A percentile compares a stretch with the other conserved stretches of the same genome.
phyloP scores from a whole-genome alignment of 2,329 filamentous ascomycete genomes.

The Colletotrichum horii region DNA sequence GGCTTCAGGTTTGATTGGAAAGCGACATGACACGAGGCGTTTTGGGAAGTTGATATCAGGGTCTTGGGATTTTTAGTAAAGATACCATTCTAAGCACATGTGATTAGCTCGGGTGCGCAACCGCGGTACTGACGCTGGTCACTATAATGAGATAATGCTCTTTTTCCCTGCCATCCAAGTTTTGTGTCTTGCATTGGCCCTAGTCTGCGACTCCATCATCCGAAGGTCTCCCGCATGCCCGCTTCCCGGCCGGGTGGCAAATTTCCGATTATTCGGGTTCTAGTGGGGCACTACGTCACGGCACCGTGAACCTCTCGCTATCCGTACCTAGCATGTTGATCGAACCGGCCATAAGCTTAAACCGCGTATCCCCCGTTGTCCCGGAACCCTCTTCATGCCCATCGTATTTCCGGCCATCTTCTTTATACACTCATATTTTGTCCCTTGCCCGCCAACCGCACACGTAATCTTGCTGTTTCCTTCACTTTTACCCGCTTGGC shows the following conservation, averaged over 20 bases:
- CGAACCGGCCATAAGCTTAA: conserved; percentile 1
- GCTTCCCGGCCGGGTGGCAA: background rate
- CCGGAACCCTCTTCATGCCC: background rate
- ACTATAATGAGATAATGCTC: conserved; percentile 10
- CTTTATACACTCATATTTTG: background rate
- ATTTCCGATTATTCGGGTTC: background rate
- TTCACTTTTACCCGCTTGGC: background rate
- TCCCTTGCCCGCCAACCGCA: background rate
- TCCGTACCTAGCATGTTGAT: background rate
- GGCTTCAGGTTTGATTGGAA: background rate
- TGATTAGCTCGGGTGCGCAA: background rate
- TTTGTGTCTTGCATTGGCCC: background rate
- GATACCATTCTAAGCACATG: conserved; percentile 18
- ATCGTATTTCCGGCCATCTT: background rate
- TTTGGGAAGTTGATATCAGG: background rate
- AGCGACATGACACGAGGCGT: background rate
- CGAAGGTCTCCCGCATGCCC: background rate
- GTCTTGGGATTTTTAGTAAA: background rate
- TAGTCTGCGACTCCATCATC: background rate
- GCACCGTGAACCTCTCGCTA: background rate
- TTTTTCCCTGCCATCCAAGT: background rate
- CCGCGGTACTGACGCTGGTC: background rate
- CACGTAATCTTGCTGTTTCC: background rate
- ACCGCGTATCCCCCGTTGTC: background rate
- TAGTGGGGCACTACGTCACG: conserved; percentile 18